A percentile compares a stretch with the other conserved stretches of the same genome.
Evolutionary conservation across 164 flowering plant genomes (phyloP).

Genomic region (Aristolochia contorta): DNA sequence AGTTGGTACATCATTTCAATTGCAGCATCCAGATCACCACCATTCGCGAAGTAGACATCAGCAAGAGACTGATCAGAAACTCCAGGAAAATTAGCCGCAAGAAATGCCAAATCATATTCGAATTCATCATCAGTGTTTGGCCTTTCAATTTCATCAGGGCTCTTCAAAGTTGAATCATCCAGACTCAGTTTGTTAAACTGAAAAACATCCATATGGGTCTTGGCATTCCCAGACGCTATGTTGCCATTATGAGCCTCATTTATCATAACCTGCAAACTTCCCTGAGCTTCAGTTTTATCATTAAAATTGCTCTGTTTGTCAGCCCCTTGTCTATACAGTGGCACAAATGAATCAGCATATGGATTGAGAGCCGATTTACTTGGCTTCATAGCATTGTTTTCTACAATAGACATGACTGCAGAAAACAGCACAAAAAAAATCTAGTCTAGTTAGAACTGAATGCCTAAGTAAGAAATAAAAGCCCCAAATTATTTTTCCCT

Average conservation of each 20-base stretch:
- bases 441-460: too few species aligned
- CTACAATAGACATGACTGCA: neutral
- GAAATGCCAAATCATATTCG: constrained; percentile 9
- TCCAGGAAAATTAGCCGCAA: constrained; percentile 9
- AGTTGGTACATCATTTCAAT: constrained; percentile 15
- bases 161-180: neutral
- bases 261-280: neutral
- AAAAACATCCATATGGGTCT: neutral
- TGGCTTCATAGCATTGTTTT: constrained; percentile 8
- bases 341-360: constrained; percentile 35
- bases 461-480: too few species aligned
- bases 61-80: constrained; percentile 7
- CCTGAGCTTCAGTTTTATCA: constrained; percentile 1
- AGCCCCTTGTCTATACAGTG: constrained; percentile 19
- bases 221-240: neutral
- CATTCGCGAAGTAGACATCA: constrained; percentile 14
- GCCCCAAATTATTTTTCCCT: too few species aligned
- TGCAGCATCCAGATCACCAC: constrained; percentile 8
- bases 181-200: neutral
- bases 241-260: neutral
- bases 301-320: neutral
- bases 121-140: neutral
- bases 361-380: constrained; percentile 20
- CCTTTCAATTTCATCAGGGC: constrained; percentile 2
- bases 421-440: too few species aligned